Evolutionary conservation across 2,329 filamentous ascomycete genomes (phyloP).

Genomic region (Colletotrichum aenigma): DNA sequence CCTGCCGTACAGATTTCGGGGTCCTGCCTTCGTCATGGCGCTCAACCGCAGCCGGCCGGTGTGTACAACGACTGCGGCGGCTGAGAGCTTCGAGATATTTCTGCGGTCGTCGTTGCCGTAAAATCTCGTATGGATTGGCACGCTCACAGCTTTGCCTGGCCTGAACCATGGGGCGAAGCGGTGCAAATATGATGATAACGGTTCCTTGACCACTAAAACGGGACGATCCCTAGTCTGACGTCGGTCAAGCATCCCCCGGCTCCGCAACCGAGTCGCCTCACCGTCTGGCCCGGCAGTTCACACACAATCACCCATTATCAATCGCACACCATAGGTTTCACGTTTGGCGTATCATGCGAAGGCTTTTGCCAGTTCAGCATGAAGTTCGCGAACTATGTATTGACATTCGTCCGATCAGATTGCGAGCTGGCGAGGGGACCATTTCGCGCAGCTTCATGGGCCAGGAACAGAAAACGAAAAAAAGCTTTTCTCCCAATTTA

Average conservation of each 20-base stretch:
- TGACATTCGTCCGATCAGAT: neutral
- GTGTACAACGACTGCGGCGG: neutral
- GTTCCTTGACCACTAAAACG: neutral
- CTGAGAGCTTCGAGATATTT: neutral
- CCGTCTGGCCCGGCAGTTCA: neutral
- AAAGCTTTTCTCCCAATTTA: neutral
- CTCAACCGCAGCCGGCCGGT: neutral
- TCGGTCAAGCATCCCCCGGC: constrained; percentile 1
- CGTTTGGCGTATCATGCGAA: neutral
- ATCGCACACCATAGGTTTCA: constrained; percentile 11
- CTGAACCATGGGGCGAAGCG: neutral
- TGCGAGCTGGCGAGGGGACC: neutral
- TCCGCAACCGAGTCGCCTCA: neutral
- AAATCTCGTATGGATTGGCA: neutral
- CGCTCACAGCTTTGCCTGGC: neutral
- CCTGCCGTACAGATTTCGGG: neutral
- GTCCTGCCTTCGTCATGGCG: neutral
- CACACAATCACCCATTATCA: neutral
- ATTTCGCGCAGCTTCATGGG: neutral
- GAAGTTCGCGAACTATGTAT: neutral
- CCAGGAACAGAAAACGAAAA: neutral
- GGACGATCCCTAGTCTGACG: neutral
- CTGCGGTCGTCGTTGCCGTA: neutral
- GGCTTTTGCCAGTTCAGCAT: neutral
- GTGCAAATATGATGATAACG: neutral